Evolutionary conservation across 495 filamentous ascomycete species (phyloP).

Genomic region (Penicillium malachiteum): DNA sequence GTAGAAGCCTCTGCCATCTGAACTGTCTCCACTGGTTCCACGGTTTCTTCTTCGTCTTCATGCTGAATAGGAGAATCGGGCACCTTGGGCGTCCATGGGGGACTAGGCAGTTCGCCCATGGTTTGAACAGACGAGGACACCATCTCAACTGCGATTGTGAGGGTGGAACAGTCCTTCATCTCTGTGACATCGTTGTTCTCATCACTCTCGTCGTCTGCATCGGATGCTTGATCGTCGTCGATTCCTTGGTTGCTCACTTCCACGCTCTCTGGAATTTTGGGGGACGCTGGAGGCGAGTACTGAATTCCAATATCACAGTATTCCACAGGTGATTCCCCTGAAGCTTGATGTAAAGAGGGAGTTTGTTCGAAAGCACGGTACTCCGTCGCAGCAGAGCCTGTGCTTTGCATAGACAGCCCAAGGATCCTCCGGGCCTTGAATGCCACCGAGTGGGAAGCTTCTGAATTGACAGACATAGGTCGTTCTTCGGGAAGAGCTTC

Average conservation of each 20-base stretch:
- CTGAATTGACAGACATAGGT: constrained; percentile 43
- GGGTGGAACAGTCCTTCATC: constrained; percentile 30
- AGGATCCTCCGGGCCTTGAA: constrained; percentile 52
- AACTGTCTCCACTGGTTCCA: background rate
- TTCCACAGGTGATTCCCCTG: constrained; percentile 12
- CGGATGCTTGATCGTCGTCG: background rate
- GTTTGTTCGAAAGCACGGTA: constrained; percentile 19
- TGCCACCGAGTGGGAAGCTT: constrained; percentile 38
- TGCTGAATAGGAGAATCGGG: constrained; percentile 27
- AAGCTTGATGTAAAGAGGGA: constrained; percentile 9
- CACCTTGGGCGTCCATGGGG: constrained; percentile 64
- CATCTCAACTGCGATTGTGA: constrained; percentile 50
- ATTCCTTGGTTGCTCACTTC: background rate
- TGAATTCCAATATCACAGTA: constrained; percentile 80
- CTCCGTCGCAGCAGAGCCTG: constrained; percentile 20
- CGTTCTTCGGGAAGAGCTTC: constrained; percentile 48
- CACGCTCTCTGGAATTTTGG: constrained; percentile 39
- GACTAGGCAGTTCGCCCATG: constrained; percentile 61
- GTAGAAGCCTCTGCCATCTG: constrained; percentile 60
- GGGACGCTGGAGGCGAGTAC: constrained; percentile 78
- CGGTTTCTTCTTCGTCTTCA: background rate
- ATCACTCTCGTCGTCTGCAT: background rate
- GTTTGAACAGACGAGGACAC: constrained; percentile 74
- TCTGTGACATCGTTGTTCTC: constrained; percentile 4
- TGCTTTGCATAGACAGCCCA: constrained; percentile 43